phyloP scores from a whole-genome alignment of 441 rosid species.

The Gossypium schwendimanii region DNA sequence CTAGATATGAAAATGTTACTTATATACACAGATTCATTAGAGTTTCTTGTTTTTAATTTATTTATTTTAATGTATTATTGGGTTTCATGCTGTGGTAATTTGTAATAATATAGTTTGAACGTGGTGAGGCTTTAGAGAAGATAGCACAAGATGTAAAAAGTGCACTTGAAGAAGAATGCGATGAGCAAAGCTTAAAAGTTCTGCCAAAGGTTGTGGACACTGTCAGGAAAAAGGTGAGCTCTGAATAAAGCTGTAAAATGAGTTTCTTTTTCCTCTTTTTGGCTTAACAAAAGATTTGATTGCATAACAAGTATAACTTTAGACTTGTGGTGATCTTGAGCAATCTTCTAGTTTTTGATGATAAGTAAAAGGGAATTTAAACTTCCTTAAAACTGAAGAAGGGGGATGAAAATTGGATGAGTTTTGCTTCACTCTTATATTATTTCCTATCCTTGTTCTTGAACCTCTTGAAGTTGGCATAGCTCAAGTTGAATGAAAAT shows the following conservation, averaged over 20 bases:
- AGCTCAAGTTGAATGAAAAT: conserved; percentile 18
- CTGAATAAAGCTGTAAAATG: background rate
- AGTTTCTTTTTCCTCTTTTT: background rate
- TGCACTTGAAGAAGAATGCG: conserved; percentile 72
- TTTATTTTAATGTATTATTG: background rate
- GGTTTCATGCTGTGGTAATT: conserved; percentile 6
- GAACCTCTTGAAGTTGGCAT: conserved; percentile 12
- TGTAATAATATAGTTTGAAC: conserved; percentile 64
- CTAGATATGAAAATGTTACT: background rate
- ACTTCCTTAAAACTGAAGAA: background rate
- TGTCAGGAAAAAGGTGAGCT: conserved; percentile 74
- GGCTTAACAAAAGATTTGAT: background rate
- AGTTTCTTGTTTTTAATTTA: background rate
- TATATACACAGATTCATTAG: background rate
- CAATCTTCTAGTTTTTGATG: background rate
- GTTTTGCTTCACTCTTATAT: conserved; percentile 3
- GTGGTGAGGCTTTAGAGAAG: conserved; percentile 89
- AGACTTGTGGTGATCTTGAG: background rate
- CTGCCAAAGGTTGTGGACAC: conserved; percentile 82
- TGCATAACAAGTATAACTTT: background rate
- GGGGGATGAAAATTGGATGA: background rate
- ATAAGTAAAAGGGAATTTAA: background rate
- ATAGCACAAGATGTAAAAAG: conserved; percentile 61
- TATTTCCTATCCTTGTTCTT: conserved; percentile 14
- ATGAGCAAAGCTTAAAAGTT: conserved; percentile 70